Evolutionary conservation across 2,329 filamentous ascomycete species (phyloP).

Genomic region (Cryphonectria japonica): DNA sequence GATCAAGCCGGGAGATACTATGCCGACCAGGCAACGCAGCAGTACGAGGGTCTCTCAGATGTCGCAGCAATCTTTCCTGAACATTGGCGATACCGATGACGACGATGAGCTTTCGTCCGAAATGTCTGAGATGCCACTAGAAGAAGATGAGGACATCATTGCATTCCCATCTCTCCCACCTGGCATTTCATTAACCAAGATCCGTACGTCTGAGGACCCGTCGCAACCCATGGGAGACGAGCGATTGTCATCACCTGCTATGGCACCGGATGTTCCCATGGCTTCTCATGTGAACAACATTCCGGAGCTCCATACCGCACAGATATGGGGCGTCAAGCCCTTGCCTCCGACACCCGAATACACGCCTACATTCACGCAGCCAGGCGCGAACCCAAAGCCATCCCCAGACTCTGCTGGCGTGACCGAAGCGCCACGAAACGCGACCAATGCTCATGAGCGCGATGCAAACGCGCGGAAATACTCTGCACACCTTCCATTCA

Average conservation of each 20-base stretch:
- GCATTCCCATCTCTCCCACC: slow-evolving; percentile 36
- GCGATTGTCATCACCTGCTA: slow-evolving; percentile 52
- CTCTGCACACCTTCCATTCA: slow-evolving; percentile 73
- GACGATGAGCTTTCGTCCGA: slow-evolving; percentile 67
- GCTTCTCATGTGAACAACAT: slow-evolving; percentile 44
- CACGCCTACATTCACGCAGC: slow-evolving; percentile 48
- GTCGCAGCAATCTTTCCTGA: slow-evolving; percentile 48
- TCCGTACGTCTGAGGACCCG: slow-evolving; percentile 32
- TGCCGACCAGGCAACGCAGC: slow-evolving; percentile 35
- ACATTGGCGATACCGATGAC: slow-evolving; percentile 48
- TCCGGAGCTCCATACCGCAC: slow-evolving; percentile 46
- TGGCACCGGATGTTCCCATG: slow-evolving; percentile 47
- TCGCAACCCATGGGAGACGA: slow-evolving; percentile 35
- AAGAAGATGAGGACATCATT: slow-evolving; percentile 36
- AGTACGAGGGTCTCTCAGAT: slow-evolving; percentile 15
- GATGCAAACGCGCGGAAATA: slow-evolving; percentile 42
- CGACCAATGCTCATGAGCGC: slow-evolving; percentile 37
- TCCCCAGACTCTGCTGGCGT: slow-evolving; percentile 40
- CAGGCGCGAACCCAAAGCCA: slow-evolving; percentile 39
- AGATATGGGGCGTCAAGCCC: slow-evolving; percentile 49
- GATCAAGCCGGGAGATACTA: slow-evolving; percentile 40
- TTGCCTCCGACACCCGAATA: slow-evolving; percentile 55
- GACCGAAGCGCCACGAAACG: slow-evolving; percentile 43
- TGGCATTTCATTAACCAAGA: slow-evolving; percentile 12
- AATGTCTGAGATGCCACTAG: slow-evolving; percentile 56